Percentiles rank a stretch among this genome's conserved stretches.
These are phyloP conservation scores for Fusarium euwallaceae DNA, from an alignment of 2,329 filamentous ascomycete species.

Conservation along the genomic window DNA sequence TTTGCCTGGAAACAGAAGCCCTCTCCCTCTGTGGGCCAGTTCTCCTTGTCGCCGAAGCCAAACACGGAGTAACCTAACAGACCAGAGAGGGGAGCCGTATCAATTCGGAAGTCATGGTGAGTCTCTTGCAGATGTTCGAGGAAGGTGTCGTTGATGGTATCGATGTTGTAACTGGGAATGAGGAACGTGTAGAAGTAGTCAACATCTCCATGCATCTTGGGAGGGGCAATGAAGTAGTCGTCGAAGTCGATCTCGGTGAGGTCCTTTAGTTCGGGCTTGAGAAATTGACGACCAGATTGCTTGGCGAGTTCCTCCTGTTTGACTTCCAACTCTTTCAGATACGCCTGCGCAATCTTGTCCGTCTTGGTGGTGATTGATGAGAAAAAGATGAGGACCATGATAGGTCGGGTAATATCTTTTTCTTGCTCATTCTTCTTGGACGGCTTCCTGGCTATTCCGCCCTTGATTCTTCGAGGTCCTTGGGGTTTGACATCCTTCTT, in stretches of 20 bases:
- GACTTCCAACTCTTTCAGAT: constrained; percentile 68
- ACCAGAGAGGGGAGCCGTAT: constrained; percentile 83
- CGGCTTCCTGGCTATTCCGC: constrained; percentile 53
- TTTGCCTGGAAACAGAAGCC: constrained; percentile 95
- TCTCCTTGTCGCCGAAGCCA: constrained; percentile 90
- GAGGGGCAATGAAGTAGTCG: constrained; percentile 87
- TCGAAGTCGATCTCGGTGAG: constrained; percentile 91
- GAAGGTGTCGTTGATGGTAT: constrained; percentile 90
- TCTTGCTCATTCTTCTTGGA: constrained; percentile 42
- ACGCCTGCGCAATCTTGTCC: constrained; percentile 76
- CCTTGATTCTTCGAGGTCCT: constrained; percentile 65
- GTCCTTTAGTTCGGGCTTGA: constrained; percentile 77
- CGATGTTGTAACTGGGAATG: constrained; percentile 94
- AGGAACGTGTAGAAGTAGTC: constrained; percentile 87
- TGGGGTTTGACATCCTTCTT: constrained; percentile 50
- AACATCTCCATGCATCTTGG: constrained; percentile 68
- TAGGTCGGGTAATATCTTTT: constrained; percentile 56
- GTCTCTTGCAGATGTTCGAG: constrained; percentile 90
- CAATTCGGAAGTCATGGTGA: constrained; percentile 96
- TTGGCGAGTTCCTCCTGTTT: constrained; percentile 64
- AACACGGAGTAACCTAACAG: constrained; percentile 93
- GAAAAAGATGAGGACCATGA: constrained; percentile 87
- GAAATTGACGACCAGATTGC: constrained; percentile 55
- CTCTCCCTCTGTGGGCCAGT: constrained; percentile 90
- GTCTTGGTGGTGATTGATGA: constrained; percentile 90